A percentile compares a stretch with the other conserved stretches of the same genome.
Evolutionary conservation across 1,139 yeast species (phyloP).

Genomic region (Geotrichum bryndzae): DNA sequence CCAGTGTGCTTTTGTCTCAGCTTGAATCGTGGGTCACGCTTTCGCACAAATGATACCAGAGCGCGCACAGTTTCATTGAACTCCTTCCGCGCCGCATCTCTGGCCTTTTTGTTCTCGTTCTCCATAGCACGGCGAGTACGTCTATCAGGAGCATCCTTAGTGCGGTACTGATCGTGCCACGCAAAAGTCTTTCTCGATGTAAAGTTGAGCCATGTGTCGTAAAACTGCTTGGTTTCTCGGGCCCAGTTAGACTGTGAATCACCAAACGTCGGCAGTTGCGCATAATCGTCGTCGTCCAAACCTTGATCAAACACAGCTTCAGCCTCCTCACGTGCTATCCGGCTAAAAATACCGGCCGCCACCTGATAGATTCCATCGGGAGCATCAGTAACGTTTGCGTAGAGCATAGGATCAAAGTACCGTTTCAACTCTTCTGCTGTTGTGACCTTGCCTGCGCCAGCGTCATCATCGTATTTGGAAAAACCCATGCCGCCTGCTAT

Average conservation of each 20-base stretch:
- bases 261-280: conserved; percentile 67
- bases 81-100: conserved; percentile 75
- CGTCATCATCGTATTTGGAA: conserved; percentile 1
- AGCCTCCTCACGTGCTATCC: conserved; percentile 77
- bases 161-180: conserved; percentile 86
- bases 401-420: conserved; percentile 68
- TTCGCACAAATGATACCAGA: conserved; percentile 65
- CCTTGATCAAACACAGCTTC: conserved; percentile 50
- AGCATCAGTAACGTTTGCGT: conserved; percentile 51
- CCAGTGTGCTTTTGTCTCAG: conserved; percentile 26
- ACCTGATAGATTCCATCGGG: conserved; percentile 62
- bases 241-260: conserved; percentile 54
- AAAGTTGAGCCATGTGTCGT: conserved; percentile 70
- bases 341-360: conserved; percentile 60
- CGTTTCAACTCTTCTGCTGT: conserved; percentile 63
- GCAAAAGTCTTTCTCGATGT: conserved; percentile 67
- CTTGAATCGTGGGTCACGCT: conserved; percentile 75
- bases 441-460: conserved; percentile 42
- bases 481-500: conserved; percentile 45
- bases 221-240: conserved; percentile 56
- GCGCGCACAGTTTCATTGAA: conserved; percentile 76
- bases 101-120: conserved; percentile 73
- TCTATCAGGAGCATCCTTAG: conserved; percentile 79
- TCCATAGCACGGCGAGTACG: conserved; percentile 86
- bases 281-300: conserved; percentile 27